Base-by-base conservation (phyloP, 768 basidiomycete genomes). In the Amyloporia xantha region DNA sequence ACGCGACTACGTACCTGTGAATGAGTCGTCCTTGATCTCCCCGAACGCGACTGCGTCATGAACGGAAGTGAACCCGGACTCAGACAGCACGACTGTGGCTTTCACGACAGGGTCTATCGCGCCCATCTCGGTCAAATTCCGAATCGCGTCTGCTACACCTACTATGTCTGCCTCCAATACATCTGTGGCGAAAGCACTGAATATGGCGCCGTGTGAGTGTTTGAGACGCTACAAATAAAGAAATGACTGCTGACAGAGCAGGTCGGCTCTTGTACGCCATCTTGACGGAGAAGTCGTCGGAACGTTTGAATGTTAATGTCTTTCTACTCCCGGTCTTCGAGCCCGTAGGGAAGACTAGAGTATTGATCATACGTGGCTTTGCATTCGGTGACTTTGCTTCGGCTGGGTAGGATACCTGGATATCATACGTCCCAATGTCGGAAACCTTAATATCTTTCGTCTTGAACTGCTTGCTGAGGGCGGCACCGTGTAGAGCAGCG, bases 401-500 rank as follows among this genome's bases (percentile, higher is more conserved):
- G 27, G 87, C 79, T 21, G 79, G 75, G 62, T 91, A 91, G 12
- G 85, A 82, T 5, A 83, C 79, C 64, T 90, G 84, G 48, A 96
- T 72, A 55, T 92, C 89, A 58, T 88, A 81, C 3, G 76, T 68
- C 13, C 68, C 66, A 50, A 88, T 74, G 63, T 98, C 96, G 4
- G 75, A 66, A 25, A 97, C 75, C 52, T 90, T 87, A 64, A 97
- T 86, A 57, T 86, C 82, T 70, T 98, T 99, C 42, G 96, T 96
- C 71, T 88, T 87, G 77, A 96, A 98, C 59, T 90, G 90, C 35
- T 86, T 75, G 56, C 86, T 91, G 23, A 94, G 76, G 20, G 81
- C 75, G 3, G 96, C 95, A 13, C 94, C 96, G 53, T 95, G 83
- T 42, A 96, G 82, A 1, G 89, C 95, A 20, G 95, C 93, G 37